Evolutionary conservation across 148 eudicot species (phyloP).

Genomic region (Arbutus unedo): DNA sequence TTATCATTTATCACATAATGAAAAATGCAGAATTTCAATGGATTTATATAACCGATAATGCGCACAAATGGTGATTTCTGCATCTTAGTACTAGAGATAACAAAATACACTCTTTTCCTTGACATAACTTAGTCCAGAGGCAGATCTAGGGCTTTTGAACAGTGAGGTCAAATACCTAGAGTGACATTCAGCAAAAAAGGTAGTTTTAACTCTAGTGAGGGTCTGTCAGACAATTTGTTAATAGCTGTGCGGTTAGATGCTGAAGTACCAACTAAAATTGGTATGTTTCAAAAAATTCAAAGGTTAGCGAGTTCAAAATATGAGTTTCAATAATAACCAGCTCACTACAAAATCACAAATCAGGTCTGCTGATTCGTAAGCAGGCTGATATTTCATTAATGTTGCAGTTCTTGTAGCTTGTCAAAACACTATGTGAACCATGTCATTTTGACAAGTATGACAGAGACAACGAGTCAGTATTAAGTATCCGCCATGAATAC

Average conservation of each 20-base stretch:
- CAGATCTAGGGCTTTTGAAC: background rate
- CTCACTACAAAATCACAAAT: background rate
- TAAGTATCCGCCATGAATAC: background rate
- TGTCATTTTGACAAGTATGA: background rate
- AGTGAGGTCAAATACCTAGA: background rate
- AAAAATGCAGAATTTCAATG: slow-evolving; percentile 1
- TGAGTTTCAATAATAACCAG: background rate
- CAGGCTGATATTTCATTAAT: background rate
- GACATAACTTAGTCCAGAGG: background rate
- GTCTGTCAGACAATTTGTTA: background rate
- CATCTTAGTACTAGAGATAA: background rate
- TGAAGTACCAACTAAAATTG: background rate
- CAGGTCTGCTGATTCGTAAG: background rate
- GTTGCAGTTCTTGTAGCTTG: background rate
- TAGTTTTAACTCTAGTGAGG: background rate
- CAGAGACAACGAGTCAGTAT: background rate
- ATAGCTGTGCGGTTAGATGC: background rate
- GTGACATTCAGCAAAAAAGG: background rate
- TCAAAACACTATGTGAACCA: background rate
- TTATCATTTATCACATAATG: slow-evolving; percentile 8
- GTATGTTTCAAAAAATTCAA: background rate
- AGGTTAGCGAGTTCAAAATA: background rate
- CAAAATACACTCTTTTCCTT: background rate
- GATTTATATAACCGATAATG: background rate
- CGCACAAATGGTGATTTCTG: background rate